A percentile compares a stretch with the other conserved stretches of the same genome.
These are phyloP conservation scores for Thermoascus crustaceus DNA, from an alignment of 2,329 filamentous ascomycete genomes.

Conservation along the genomic window DNA sequence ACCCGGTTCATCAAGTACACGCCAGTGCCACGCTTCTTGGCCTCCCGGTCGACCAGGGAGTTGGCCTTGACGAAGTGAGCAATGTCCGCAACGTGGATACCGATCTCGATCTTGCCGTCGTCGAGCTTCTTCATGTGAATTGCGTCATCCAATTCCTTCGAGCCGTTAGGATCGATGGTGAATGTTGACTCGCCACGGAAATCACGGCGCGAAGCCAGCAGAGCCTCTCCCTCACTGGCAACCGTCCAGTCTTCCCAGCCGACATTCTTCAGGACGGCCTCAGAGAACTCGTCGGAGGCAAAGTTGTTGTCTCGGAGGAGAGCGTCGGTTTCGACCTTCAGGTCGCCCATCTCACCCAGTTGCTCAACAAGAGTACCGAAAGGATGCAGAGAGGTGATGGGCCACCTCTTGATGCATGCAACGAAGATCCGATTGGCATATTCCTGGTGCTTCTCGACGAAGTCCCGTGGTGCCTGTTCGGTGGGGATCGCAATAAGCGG, in stretches of 20 bases:
- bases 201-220: slow-evolving; percentile 69
- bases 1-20: slow-evolving; percentile 89
- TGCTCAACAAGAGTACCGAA: slow-evolving; percentile 97
- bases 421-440: slow-evolving; percentile 98
- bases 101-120: slow-evolving; percentile 85
- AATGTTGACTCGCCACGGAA: slow-evolving; percentile 84
- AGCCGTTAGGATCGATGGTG: slow-evolving; percentile 84
- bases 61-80: slow-evolving; percentile 95
- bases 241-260: slow-evolving; percentile 88
- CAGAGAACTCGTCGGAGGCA: slow-evolving; percentile 91
- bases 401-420: slow-evolving; percentile 98
- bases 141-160: slow-evolving; percentile 82
- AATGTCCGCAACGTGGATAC: slow-evolving; percentile 89
- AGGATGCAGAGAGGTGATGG: slow-evolving; percentile 97
- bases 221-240: slow-evolving; percentile 69
- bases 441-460: slow-evolving; percentile 96
- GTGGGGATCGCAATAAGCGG: slow-evolving; percentile 97
- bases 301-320: slow-evolving; percentile 98
- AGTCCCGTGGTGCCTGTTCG: slow-evolving; percentile 93
- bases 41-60: slow-evolving; percentile 91
- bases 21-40: slow-evolving; percentile 93
- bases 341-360: slow-evolving; percentile 91
- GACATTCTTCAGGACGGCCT: slow-evolving; percentile 88
- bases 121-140: slow-evolving; percentile 79
- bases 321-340: slow-evolving; percentile 96